Evolutionary conservation across 202 grass and related monocot genomes (phyloP), one percentile per base, ranked within the genome.

Genomic region (Carex arenaria): DNA sequence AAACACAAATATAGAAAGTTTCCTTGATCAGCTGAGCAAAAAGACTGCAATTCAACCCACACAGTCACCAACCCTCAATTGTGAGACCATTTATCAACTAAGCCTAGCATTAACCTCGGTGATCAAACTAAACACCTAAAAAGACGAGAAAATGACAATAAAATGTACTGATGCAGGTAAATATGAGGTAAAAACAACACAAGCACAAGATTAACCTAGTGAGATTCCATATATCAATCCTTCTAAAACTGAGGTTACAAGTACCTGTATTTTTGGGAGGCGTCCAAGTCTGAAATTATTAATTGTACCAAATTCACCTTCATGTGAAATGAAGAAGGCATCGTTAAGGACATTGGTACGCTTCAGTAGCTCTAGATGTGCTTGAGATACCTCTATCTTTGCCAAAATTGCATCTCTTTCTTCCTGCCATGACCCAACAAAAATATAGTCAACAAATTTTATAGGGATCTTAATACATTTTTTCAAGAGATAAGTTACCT

Each of bases 361-460:
- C 72, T 99, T 99, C 65, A 99, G 78, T 62, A 94, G 43, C 90
- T 99, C 96, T 72, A 99, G 51, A 87, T 99, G 93, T 34, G 91
- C 89, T 82, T 94, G 93, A 7, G 93, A 96, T 61, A 99, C 96
- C 90, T 96, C 96, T 85, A 91, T 96, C 79, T 92, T 99, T 79
- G 96, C 91, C 86, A 92, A 94, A 88, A 99, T 82, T 8, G 93
- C 91, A 87, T 99, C 93, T 91, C 96, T 96, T 87, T 96, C 93
- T 89, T 99, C 96, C 96, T 99, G 56, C 30, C n/a, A 64, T 78
- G 76, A 62, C 53, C 40, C 62, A 51, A 80, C 72, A 19, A 36
- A 81, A 60, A 18, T 47, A 19, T 15, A 54, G 70, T 69, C 49
- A 13, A 69, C 66, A 68, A 47, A 23, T 0, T 20, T 60, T 38